Evolutionary conservation across 768 basidiomycete genomes (phyloP).

Genomic region (Chalciporus pseudorubinellus): DNA sequence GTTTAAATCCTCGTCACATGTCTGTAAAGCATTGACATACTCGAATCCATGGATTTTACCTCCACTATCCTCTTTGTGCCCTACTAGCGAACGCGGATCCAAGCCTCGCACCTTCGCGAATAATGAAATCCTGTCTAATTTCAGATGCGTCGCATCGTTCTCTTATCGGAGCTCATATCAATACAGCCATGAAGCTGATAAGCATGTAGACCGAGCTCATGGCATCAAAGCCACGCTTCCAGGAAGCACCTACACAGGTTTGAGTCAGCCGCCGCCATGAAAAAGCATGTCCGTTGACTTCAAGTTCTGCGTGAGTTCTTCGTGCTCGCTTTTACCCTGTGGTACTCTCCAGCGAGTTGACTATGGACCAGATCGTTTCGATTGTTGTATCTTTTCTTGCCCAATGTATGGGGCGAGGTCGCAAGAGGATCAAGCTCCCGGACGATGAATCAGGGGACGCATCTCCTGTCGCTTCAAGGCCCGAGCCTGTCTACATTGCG

Average conservation of each 20-base stretch:
- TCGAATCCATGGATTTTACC: too few relatives aligned
- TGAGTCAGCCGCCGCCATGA: neutral
- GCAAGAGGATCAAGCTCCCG: slow-evolving; percentile 12
- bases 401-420: slow-evolving; percentile 1
- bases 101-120: too few relatives aligned
- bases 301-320: too few relatives aligned
- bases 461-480: neutral
- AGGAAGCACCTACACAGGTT: slow-evolving; percentile 1
- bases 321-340: neutral
- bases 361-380: slow-evolving; percentile 24
- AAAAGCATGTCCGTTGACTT: neutral
- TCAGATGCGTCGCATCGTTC: too few relatives aligned
- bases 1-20: too few relatives aligned
- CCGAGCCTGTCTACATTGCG: slow-evolving; percentile 28
- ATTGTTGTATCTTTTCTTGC: neutral
- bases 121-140: too few relatives aligned
- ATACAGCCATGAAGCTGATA: too few relatives aligned
- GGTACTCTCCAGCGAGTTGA: slow-evolving; percentile 9
- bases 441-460: slow-evolving; percentile 9
- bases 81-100: too few relatives aligned
- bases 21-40: too few relatives aligned
- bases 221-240: slow-evolving; percentile 4
- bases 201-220: too few relatives aligned
- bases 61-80: too few relatives aligned
- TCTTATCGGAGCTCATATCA: too few relatives aligned